phyloP scores from a whole-genome alignment of 1,284 basidiomycete species.

The Fomes fomentarius region DNA sequence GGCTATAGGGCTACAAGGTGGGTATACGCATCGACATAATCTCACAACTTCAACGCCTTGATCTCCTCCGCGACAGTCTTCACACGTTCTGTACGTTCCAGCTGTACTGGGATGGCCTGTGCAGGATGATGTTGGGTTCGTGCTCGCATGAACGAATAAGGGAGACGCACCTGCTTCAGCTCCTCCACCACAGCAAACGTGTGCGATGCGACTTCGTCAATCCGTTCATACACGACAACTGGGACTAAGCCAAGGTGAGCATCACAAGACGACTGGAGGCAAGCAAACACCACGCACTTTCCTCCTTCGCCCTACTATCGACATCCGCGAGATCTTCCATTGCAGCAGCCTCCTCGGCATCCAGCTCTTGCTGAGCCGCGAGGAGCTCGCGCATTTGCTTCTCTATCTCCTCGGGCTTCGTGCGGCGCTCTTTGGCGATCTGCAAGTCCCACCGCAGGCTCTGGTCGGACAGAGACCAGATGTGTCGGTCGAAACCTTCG shows the following conservation, averaged over 20 bases:
- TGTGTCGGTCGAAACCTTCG: slow-evolving; percentile 47
- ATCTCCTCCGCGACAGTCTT: slow-evolving; percentile 47
- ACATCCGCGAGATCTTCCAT: slow-evolving; percentile 21
- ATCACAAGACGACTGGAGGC: not conserved
- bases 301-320: slow-evolving; percentile 5
- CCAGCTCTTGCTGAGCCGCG: slow-evolving; percentile 17
- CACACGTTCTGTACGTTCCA: slow-evolving; percentile 45
- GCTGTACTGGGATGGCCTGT: slow-evolving; percentile 49
- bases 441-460: slow-evolving; percentile 28
- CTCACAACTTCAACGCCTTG: slow-evolving; percentile 48
- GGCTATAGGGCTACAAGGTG: slow-evolving; percentile 18
- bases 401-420: slow-evolving; percentile 25
- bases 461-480: slow-evolving; percentile 29
- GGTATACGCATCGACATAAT: slow-evolving; percentile 12
- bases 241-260: slow-evolving; percentile 19
- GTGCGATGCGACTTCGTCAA: slow-evolving; percentile 26
- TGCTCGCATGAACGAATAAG: not conserved
- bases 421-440: slow-evolving; percentile 25
- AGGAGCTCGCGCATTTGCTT: slow-evolving; percentile 25
- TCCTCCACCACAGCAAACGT: slow-evolving; percentile 46
- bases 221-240: slow-evolving; percentile 28
- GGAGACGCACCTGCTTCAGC: slow-evolving; percentile 49
- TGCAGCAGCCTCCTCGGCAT: slow-evolving; percentile 26
- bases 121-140: not conserved
- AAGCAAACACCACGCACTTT: slow-evolving; percentile 13